Evolutionary conservation across 2,329 filamentous ascomycete genomes (phyloP).

Genomic region (Apiospora sp.): DNA sequence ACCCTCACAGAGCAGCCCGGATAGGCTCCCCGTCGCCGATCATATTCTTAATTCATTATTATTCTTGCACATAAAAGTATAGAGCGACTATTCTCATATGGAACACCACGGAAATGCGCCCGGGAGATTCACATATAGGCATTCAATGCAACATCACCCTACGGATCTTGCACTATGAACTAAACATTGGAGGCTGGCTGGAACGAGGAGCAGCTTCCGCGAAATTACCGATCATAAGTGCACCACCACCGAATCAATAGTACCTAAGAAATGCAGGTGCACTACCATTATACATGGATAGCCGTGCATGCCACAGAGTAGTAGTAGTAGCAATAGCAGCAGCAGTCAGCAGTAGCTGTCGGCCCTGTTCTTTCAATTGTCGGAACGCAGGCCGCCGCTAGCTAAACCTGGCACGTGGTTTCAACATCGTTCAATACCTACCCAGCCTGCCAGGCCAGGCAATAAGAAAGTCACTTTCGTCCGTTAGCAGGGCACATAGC

Average conservation of each 20-base stretch:
- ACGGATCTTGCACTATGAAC: background rate
- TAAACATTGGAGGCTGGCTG: background rate
- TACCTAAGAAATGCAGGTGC: background rate
- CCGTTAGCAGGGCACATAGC: background rate
- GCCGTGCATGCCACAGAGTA: background rate
- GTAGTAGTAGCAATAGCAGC: background rate
- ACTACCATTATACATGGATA: background rate
- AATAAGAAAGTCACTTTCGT: background rate
- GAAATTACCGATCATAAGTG: background rate
- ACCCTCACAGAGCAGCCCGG: background rate
- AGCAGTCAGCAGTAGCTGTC: background rate
- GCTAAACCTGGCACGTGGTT: slow-evolving; percentile 8
- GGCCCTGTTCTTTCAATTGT: background rate
- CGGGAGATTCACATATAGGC: background rate
- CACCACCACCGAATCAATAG: background rate
- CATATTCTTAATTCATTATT: background rate
- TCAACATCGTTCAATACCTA: slow-evolving; percentile 1
- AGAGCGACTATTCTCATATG: background rate
- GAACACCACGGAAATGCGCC: background rate
- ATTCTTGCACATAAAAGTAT: background rate
- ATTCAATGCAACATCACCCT: background rate
- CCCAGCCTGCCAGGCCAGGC: background rate
- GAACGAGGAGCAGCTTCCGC: background rate
- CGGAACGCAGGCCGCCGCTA: slow-evolving; percentile 1
- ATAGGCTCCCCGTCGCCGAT: background rate